Evolutionary conservation across 108 stramenopile genomes (phyloP).

Genomic region (Skeletonema potamos): DNA sequence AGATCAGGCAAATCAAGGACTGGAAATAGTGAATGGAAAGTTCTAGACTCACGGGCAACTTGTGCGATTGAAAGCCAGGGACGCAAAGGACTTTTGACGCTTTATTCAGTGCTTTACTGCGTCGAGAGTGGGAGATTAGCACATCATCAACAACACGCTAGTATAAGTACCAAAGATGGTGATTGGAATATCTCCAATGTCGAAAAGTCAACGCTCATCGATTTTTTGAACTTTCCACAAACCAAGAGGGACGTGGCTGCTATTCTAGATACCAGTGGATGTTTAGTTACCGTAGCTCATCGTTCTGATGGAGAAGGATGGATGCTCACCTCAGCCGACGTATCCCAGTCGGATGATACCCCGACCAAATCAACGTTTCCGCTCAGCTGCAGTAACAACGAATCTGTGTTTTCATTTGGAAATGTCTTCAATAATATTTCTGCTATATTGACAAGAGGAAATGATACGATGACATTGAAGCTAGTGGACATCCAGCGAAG

Average conservation of each 20-base stretch:
- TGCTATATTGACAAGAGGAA: slow-evolving; percentile 31
- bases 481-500: slow-evolving; percentile 41
- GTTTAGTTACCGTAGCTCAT: slow-evolving; percentile 28
- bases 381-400: slow-evolving; percentile 5
- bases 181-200: neutral
- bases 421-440: slow-evolving; percentile 19
- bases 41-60: slow-evolving; percentile 30
- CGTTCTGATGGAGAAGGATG: slow-evolving; percentile 18
- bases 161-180: slow-evolving; percentile 13
- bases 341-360: slow-evolving; percentile 4
- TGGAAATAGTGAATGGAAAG: slow-evolving; percentile 1
- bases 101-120: slow-evolving; percentile 26
- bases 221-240: slow-evolving; percentile 16
- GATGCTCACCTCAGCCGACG: slow-evolving; percentile 23
- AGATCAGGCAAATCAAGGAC: slow-evolving; percentile 4
- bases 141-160: slow-evolving; percentile 16
- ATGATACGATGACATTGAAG: slow-evolving; percentile 19
- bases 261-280: slow-evolving; percentile 9
- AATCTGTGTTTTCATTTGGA: slow-evolving; percentile 45
- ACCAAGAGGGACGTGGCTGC: slow-evolving; percentile 18
- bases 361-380: slow-evolving; percentile 20
- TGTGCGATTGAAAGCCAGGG: slow-evolving; percentile 7
- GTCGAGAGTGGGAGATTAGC: slow-evolving; percentile 11
- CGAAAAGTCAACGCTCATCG: slow-evolving; percentile 9
- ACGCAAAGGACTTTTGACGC: slow-evolving; percentile 6